Evolutionary conservation across 2,329 filamentous ascomycete genomes (phyloP).

Genomic region (Phyllachora maydis): DNA sequence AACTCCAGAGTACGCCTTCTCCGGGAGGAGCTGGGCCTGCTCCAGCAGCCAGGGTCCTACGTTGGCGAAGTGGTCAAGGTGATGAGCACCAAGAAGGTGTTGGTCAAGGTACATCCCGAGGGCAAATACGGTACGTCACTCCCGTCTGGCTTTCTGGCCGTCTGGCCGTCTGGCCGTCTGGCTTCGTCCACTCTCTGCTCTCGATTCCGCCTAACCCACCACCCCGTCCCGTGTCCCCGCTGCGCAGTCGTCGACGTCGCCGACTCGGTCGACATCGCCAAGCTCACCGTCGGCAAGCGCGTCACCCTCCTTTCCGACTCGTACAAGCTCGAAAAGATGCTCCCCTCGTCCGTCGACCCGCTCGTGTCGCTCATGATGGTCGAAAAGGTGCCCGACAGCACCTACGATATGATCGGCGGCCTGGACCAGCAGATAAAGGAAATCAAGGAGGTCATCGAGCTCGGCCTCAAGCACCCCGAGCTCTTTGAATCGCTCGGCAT

Average conservation of each 20-base stretch:
- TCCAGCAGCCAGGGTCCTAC: conserved; percentile 95
- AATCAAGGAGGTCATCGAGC: conserved; percentile 99
- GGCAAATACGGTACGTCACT: conserved; percentile 80
- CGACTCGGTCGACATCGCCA: conserved; percentile 82
- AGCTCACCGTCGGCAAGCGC: conserved; percentile 93
- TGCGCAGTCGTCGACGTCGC: conserved; percentile 95
- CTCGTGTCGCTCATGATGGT: conserved; percentile 99
- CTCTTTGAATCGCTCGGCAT: conserved; percentile 98
- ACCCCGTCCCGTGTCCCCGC: too few relatives aligned
- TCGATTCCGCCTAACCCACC: too few relatives aligned
- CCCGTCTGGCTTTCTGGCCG: too few relatives aligned
- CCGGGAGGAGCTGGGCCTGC: conserved; percentile 81
- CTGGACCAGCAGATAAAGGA: conserved; percentile 99
- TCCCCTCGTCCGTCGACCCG: conserved; percentile 93
- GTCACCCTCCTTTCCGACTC: conserved; percentile 92
- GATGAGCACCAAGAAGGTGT: conserved; percentile 97
- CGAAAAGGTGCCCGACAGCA: conserved; percentile 97
- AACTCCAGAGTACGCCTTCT: conserved; percentile 92
- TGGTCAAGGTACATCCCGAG: conserved; percentile 97
- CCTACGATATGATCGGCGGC: conserved; percentile 99
- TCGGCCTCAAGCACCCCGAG: conserved; percentile 94
- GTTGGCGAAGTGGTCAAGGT: conserved; percentile 99
- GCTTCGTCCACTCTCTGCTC: neutral
- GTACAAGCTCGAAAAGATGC: conserved; percentile 97
- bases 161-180: too few relatives aligned